phyloP scores from a whole-genome alignment of 2,329 filamentous ascomycete genomes.

The Epichloe elymi region DNA sequence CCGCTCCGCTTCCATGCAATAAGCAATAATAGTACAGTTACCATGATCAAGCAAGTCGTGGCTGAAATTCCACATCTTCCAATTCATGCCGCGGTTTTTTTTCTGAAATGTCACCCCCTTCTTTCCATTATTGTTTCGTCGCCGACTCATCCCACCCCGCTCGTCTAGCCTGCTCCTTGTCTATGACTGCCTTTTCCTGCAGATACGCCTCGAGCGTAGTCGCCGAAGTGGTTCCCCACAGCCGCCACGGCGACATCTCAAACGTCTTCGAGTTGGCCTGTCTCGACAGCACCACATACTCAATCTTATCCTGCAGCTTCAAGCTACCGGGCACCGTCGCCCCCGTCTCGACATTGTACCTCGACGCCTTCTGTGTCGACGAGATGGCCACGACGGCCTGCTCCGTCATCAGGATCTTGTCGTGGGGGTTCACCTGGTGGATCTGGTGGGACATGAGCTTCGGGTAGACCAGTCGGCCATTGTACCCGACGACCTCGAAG shows the following conservation, averaged over 20 bases:
- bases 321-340: constrained; percentile 31
- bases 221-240: constrained; percentile 50
- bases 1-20: not conserved
- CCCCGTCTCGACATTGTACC: constrained; percentile 24
- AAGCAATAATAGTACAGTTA: not conserved
- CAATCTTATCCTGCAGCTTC: constrained; percentile 40
- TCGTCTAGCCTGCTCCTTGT: constrained; percentile 20
- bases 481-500: constrained; percentile 45
- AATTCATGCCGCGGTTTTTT: not conserved
- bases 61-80: not conserved
- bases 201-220: constrained; percentile 32
- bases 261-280: constrained; percentile 32
- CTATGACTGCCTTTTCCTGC: constrained; percentile 22
- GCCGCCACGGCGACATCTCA: constrained; percentile 40
- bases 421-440: constrained; percentile 28
- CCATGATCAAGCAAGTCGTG: not conserved
- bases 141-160: constrained; percentile 18
- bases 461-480: constrained; percentile 26
- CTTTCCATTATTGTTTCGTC: not conserved
- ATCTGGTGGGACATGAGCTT: constrained; percentile 43
- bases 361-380: constrained; percentile 40
- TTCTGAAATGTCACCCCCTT: no score
- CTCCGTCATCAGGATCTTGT: constrained; percentile 25
- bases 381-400: constrained; percentile 47
- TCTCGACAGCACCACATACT: constrained; percentile 51